Evolutionary conservation across 2,329 filamentous ascomycete genomes (phyloP), one percentile per base, ranked within the genome.

Genomic region (Calonectria montana): DNA sequence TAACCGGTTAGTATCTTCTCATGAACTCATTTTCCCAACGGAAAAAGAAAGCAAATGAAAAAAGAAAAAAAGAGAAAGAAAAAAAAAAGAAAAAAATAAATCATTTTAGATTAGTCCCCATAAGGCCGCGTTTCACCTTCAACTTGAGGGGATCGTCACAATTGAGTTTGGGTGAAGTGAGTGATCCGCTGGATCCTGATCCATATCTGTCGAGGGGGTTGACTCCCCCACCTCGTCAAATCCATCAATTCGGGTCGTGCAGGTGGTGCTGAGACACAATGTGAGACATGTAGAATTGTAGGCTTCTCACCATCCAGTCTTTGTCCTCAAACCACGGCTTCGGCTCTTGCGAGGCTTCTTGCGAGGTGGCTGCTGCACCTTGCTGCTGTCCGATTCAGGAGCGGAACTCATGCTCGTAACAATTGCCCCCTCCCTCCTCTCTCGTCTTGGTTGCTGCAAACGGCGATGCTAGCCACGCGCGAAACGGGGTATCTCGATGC

Each of bases 271-370:
- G 29, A 16, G 43, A 50, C n/a, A 50, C 25, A 35, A 39, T 41
- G n/a, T 15, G n/a, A 8, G 7, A 62, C 13, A 31, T 35, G 31
- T 35, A 35, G 31, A 35, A 35, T 2, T 25, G 45, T 50, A 12
- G 25, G 13, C 16, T 59, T 25, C 67, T 66, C 45, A 70, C 67
- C 67, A 70, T 59, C 67, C 67, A 18, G 67, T 70, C 61, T 66
- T 70, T 6, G 67, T 70, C 27, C 67, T 45, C 50, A 70, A n/a
- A 4, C 67, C 67, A 41, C 67, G 67, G 27, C 67, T 70, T 37
- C 67, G 61, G 61, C 67, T 70, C 43, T 70, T 70, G 25, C 67
- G 50, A 41, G 62, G 27, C n/a, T 70, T 70, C 62, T 66, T 70
- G 41, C 50, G 63, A 18, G 67, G 39, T 16, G 50, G 61, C 4